phyloP scores from a whole-genome alignment of 1,284 basidiomycete species.

The Fomitiporia mediterranea region DNA sequence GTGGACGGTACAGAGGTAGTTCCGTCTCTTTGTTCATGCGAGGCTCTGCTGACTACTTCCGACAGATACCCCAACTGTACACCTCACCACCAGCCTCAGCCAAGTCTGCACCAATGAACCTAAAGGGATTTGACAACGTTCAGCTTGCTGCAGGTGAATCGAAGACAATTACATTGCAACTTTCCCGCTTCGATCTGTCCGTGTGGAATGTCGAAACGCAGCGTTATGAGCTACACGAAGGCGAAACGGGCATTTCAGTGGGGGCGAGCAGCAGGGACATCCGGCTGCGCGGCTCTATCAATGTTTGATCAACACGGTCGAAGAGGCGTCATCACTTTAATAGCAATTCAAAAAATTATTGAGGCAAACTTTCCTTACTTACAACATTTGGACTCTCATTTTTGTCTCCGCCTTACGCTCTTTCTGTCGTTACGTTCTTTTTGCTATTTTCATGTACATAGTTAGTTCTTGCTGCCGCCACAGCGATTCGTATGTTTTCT shows the following conservation, averaged over 20 bases:
- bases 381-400: conserved; percentile 55
- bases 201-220: conserved; percentile 53
- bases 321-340: neutral
- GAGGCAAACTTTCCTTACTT: conserved; percentile 63
- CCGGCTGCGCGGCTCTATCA: conserved; percentile 30
- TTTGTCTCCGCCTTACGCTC: neutral
- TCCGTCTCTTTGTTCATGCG: neutral
- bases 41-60: neutral
- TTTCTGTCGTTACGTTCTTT: neutral
- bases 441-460: neutral
- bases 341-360: no score
- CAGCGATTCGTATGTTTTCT: neutral
- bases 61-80: conserved; percentile 62
- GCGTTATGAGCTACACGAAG: conserved; percentile 43
- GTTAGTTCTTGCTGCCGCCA: neutral
- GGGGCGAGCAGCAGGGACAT: conserved; percentile 52
- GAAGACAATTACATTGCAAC: conserved; percentile 44
- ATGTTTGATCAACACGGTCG: conserved; percentile 3
- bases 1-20: conserved; percentile 33
- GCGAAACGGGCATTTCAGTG: conserved; percentile 40
- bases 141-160: conserved; percentile 45
- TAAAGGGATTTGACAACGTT: conserved; percentile 64
- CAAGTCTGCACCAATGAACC: conserved; percentile 53
- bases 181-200: conserved; percentile 62
- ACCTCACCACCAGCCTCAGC: conserved; percentile 52